Percentiles rank a stretch among this genome's conserved stretches.
These are phyloP conservation scores for Barnettozyma sp. DNA, from an alignment of 805 yeast species.

Conservation along the genomic window DNA sequence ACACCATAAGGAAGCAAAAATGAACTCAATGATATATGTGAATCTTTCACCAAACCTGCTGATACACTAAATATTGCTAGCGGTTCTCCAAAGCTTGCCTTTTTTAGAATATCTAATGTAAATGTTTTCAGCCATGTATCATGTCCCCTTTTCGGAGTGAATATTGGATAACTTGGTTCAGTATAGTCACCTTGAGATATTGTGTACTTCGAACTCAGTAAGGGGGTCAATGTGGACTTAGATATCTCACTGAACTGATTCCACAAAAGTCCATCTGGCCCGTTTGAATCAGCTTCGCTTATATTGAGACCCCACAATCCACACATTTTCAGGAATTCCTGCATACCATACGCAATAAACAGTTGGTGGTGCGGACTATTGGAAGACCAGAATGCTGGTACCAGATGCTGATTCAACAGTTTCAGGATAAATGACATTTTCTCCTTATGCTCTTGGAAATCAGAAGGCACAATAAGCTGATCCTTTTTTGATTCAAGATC, in stretches of 20 bases:
- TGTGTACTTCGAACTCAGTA: constrained; percentile 62
- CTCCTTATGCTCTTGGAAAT: constrained; percentile 58
- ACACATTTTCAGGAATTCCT: constrained; percentile 66
- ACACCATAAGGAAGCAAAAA: constrained; percentile 74
- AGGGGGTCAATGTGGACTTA: constrained; percentile 67
- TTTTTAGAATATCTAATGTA: constrained; percentile 56
- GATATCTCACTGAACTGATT: constrained; percentile 55
- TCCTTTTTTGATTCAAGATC: constrained; percentile 34
- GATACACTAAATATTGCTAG: constrained; percentile 53
- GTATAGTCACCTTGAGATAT: constrained; percentile 42
- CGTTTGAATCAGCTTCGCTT: constrained; percentile 17
- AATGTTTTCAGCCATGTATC: constrained; percentile 68
- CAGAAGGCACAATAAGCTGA: constrained; percentile 46
- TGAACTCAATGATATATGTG: constrained; percentile 61
- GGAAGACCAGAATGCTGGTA: constrained; percentile 84
- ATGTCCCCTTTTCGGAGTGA: constrained; percentile 45
- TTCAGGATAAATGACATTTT: constrained; percentile 55
- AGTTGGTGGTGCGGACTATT: constrained; percentile 80
- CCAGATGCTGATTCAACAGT: constrained; percentile 62
- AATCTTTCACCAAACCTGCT: constrained; percentile 57
- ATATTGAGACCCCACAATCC: constrained; percentile 35
- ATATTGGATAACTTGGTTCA: constrained; percentile 57
- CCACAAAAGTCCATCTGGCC: constrained; percentile 44
- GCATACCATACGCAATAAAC: constrained; percentile 83
- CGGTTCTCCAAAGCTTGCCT: constrained; percentile 23